These are phyloP conservation scores for Epichloe sp. DNA, from an alignment of 2,329 filamentous ascomycete genomes.

Conservation along the genomic window DNA sequence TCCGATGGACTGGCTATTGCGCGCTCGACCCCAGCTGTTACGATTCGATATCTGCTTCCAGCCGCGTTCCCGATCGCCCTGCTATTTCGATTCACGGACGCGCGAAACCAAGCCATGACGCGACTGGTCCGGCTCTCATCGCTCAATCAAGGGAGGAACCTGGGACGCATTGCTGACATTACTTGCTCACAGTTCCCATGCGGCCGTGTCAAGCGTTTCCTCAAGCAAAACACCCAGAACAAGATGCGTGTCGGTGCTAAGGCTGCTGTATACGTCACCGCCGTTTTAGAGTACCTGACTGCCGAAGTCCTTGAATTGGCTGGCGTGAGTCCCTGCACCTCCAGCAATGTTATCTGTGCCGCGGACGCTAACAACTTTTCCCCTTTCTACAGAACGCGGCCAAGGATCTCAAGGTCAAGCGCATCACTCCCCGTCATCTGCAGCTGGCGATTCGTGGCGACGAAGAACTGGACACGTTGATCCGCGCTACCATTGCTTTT, in stretches of 20 bases:
- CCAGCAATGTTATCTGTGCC: neutral
- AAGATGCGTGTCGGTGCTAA: conserved; percentile 99
- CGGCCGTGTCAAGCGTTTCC: conserved; percentile 98
- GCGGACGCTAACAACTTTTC: neutral
- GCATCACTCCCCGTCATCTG: conserved; percentile 93
- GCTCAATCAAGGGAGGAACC: neutral
- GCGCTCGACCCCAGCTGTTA: conserved; percentile 10
- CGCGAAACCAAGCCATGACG: neutral
- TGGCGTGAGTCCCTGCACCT: conserved; percentile 43
- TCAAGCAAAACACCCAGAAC: conserved; percentile 98
- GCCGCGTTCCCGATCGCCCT: neutral
- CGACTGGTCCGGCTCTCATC: neutral
- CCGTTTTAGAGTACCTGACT: conserved; percentile 94
- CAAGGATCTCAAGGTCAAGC: conserved; percentile 99
- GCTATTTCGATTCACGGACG: neutral
- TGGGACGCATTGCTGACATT: neutral
- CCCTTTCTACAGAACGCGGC: conserved; percentile 59
- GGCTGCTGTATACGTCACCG: conserved; percentile 95
- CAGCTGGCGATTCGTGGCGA: conserved; percentile 97
- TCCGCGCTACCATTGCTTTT: conserved; percentile 94
- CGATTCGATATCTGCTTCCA: neutral
- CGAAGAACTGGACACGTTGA: conserved; percentile 94
- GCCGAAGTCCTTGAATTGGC: conserved; percentile 96
- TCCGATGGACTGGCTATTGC: conserved; percentile 3
- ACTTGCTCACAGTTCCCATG: conserved; percentile 66